These are phyloP conservation scores for Paraurostyla sp. DNA, from an alignment of 73 alveolate genomes.

Conservation along the genomic window DNA sequence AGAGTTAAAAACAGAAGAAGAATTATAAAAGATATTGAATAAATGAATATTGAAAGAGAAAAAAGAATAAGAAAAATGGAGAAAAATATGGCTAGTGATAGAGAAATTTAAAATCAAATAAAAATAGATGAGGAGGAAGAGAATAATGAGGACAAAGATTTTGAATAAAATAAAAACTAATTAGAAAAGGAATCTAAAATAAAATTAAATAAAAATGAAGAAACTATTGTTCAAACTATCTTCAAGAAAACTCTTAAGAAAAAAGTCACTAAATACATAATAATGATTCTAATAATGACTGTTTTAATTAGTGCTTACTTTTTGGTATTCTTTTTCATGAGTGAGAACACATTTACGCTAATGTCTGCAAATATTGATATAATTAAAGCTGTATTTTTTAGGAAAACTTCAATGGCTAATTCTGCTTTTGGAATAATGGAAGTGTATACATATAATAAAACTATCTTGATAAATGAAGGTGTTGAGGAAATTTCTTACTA, in stretches of 20 bases:
- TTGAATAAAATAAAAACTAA: no score
- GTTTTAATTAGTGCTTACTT: conserved; percentile 4
- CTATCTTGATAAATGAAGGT: conserved; percentile 6
- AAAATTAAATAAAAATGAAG: neutral
- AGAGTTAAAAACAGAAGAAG: no score
- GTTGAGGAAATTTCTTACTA: neutral
- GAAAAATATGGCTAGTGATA: no score
- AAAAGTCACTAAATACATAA: neutral
- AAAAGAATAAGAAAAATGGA: no score
- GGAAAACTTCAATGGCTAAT: conserved; percentile 17
- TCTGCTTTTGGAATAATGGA: neutral
- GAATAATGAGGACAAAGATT: no score
- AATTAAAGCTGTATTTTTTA: neutral
- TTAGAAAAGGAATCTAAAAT: no score
- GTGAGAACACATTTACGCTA: neutral
- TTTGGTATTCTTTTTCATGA: neutral
- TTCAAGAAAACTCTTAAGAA: neutral
- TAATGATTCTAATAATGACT: neutral
- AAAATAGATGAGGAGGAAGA: no score
- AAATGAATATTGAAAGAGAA: no score
- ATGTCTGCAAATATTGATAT: neutral
- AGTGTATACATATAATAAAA: neutral
- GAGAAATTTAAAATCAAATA: no score
- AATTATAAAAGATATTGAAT: no score
- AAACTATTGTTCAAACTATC: neutral